Evolutionary conservation across 164 flowering plant species (phyloP).

Genomic region (Sextonia rubra): DNA sequence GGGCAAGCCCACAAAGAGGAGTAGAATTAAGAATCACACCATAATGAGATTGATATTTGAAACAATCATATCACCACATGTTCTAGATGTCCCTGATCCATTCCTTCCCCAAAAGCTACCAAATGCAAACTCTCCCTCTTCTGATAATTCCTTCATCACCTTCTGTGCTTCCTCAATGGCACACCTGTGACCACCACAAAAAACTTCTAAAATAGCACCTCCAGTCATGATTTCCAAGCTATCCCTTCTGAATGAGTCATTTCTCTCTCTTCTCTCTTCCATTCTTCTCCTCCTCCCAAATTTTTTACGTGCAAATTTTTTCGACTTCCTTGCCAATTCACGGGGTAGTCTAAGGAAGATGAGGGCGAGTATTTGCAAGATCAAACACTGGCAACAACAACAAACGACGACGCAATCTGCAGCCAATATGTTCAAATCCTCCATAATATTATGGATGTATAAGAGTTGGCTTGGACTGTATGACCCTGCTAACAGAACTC

Average conservation of each 20-base stretch:
- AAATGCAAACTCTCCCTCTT: slow-evolving; percentile 55
- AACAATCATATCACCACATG: slow-evolving; percentile 19
- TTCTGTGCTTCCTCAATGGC: slow-evolving; percentile 50
- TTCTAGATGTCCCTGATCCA: slow-evolving; percentile 15
- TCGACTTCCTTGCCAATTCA: slow-evolving; percentile 37
- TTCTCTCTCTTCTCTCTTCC: slow-evolving; percentile 6
- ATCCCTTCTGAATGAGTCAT: not conserved
- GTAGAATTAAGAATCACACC: slow-evolving; percentile 7
- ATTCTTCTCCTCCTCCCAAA: slow-evolving; percentile 19
- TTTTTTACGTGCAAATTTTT: slow-evolving; percentile 31
- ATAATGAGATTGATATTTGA: too few species aligned
- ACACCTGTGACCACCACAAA: slow-evolving; percentile 13
- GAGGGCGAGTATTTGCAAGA: slow-evolving; percentile 47
- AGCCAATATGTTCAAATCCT: slow-evolving; percentile 49
- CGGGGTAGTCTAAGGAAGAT: slow-evolving; percentile 47
- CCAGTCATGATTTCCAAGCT: slow-evolving; percentile 8
- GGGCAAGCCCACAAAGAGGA: slow-evolving; percentile 22
- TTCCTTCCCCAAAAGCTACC: slow-evolving; percentile 75
- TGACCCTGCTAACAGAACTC: too few species aligned
- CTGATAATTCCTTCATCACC: slow-evolving; percentile 44
- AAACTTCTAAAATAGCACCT: not conserved
- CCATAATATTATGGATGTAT: slow-evolving; percentile 33
- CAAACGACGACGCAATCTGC: slow-evolving; percentile 61
- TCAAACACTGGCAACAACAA: slow-evolving; percentile 72
- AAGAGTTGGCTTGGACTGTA: not conserved